phyloP scores from a whole-genome alignment of 208 protist species.

The Acanthamoeba rhysodes region DNA sequence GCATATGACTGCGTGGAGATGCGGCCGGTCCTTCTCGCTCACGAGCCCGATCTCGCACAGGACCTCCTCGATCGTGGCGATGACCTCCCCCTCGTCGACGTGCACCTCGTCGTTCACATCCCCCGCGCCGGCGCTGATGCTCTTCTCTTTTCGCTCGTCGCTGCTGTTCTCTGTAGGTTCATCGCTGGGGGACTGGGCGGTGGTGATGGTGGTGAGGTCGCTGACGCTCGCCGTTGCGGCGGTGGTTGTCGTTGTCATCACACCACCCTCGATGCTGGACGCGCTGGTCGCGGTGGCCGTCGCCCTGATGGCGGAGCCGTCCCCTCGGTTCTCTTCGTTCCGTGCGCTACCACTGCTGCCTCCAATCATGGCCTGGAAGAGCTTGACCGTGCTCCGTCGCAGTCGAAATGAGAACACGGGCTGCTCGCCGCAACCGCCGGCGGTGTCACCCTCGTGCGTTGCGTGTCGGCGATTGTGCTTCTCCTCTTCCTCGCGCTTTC shows the following conservation, averaged over 20 bases:
- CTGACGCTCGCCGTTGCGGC: neutral
- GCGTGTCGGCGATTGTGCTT: neutral
- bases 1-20: slow-evolving; percentile 1
- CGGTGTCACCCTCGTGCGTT: neutral
- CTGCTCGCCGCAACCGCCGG: neutral
- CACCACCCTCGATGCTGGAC: neutral
- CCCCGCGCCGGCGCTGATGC: neutral
- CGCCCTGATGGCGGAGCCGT: neutral
- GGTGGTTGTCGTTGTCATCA: neutral
- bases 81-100: slow-evolving; percentile 16
- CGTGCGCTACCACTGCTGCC: neutral
- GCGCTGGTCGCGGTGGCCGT: neutral
- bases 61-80: slow-evolving; percentile 57
- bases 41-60: slow-evolving; percentile 30
- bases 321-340: neutral
- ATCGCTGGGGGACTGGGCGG: neutral
- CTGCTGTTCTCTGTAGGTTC: neutral
- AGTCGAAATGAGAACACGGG: neutral
- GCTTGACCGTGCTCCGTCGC: neutral
- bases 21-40: slow-evolving; percentile 41
- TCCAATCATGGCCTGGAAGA: slow-evolving; percentile 39
- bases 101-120: neutral
- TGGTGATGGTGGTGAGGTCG: neutral
- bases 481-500: neutral
- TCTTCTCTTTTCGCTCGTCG: neutral